Evolutionary conservation across 345 rosid genomes (phyloP), one percentile per base, ranked within the genome.

Genomic region (Geranium brycei): DNA sequence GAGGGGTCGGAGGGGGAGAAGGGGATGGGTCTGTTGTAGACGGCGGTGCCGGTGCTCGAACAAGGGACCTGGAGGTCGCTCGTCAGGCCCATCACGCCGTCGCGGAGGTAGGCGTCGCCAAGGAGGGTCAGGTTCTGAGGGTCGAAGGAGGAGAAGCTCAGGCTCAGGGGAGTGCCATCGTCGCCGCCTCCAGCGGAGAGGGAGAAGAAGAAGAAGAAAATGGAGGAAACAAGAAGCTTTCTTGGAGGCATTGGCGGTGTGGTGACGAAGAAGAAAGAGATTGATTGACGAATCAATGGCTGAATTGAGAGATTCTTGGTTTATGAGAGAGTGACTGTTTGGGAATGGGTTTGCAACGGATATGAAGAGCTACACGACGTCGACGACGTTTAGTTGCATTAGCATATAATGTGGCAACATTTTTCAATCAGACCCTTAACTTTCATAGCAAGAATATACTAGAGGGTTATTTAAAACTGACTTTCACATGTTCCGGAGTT

Each of bases 51-150:
- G 13, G 93, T 81, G 88, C 92, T 85, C 3, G 97, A 82, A 67
- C 89, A 82, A 7, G 99, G 99, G 51, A 95, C 96, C 0, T 79
- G 79, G 2, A 80, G 79, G 74, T 88, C 97, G 5, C 89, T 68
- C 1, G 97, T 95, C 78, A 95, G 97, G 51, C 97, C 96, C 2
- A 88, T 66, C 18, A 77, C 82, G 57, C 97, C 99, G 65, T 83
- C 68, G 14, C 83, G 78, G 72, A 95, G 89, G 62, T 88, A 90
- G 63, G 96, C 82, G 64, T 91, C 95, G 12, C 97, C 99, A 23
- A 91, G 92, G 71, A 95, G 96, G 11, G 97, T 88, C 68, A 95
- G 82, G 79, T 87, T 88, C 2, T 86, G 78, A 74, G 80, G 83
- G 28, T 78, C 68, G 72, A 95, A 85, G 40, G 77, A 56, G 72